Percentiles rank a stretch among this genome's conserved stretches.
Conservation (phyloP, 1,284 basidiomycete species). For the Cerrena zonata region DNA sequence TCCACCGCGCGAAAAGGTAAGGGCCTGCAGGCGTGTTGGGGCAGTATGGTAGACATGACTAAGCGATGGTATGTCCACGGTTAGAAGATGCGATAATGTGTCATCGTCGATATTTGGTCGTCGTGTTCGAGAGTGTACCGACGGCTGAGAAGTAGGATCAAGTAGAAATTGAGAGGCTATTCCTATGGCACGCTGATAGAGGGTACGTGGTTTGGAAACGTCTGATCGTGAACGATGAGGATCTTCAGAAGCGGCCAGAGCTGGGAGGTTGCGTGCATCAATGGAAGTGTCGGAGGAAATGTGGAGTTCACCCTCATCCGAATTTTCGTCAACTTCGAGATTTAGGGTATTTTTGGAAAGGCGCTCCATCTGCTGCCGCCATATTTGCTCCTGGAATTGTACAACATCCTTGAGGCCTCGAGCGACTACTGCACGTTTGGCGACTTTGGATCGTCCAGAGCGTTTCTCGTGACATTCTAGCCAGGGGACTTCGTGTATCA, state of each 20-base stretch:
- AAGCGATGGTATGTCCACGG: slow-evolving; percentile 31
- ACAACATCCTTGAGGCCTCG: slow-evolving; percentile 61
- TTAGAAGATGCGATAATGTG: slow-evolving; percentile 43
- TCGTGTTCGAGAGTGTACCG: slow-evolving; percentile 20
- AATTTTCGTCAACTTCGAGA: slow-evolving; percentile 33
- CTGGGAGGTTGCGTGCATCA: slow-evolving; percentile 8
- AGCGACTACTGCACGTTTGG: slow-evolving; percentile 57
- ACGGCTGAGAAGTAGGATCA: slow-evolving; percentile 37
- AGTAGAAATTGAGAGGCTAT: slow-evolving; percentile 52
- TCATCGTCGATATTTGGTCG: slow-evolving; percentile 13
- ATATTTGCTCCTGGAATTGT: slow-evolving; percentile 59
- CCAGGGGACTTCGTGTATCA: slow-evolving; percentile 67
- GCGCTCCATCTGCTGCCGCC: slow-evolving; percentile 36
- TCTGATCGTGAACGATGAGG: slow-evolving; percentile 5
- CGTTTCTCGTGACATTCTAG: slow-evolving; percentile 37
- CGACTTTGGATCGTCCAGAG: slow-evolving; percentile 45
- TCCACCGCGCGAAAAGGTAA: slow-evolving; percentile 48
- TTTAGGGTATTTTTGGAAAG: slow-evolving; percentile 31
- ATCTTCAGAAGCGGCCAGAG: slow-evolving; percentile 3
- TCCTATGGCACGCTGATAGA: slow-evolving; percentile 33
- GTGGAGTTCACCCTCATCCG: slow-evolving; percentile 27
- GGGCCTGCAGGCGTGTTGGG: slow-evolving; percentile 59
- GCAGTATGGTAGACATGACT: slow-evolving; percentile 25
- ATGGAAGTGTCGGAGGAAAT: slow-evolving; percentile 5
- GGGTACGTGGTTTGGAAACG: slow-evolving; percentile 30